Percentiles rank a stretch among this genome's conserved stretches.
These are phyloP conservation scores for Phyllosticta capitalensis DNA, from an alignment of 2,329 filamentous ascomycete genomes.

Conservation along the genomic window DNA sequence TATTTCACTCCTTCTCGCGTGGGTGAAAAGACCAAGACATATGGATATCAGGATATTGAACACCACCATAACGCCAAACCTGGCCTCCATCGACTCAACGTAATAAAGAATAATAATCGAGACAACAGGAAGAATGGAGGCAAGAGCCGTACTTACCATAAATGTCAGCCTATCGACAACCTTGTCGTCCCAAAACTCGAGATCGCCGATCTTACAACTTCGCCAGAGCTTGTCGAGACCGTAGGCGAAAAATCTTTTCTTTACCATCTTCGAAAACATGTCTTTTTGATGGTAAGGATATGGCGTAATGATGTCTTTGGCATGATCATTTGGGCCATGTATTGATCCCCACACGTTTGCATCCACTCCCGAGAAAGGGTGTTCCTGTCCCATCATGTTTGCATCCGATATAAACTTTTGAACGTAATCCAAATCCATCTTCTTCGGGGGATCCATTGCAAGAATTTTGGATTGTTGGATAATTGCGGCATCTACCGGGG, in stretches of 20 bases:
- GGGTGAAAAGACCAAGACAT: background rate
- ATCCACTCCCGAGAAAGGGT: background rate
- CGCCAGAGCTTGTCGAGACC: no score
- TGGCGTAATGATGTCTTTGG: background rate
- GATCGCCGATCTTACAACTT: no score
- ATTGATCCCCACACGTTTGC: background rate
- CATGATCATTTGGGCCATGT: background rate
- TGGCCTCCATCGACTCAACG: background rate
- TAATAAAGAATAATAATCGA: background rate
- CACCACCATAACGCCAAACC: background rate
- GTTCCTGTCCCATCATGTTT: background rate
- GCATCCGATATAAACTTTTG: constrained; percentile 11
- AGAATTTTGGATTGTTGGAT: constrained; percentile 12
- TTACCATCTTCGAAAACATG: no score
- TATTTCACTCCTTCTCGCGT: background rate
- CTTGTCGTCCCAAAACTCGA: no score
- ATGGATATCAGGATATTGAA: background rate
- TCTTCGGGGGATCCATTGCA: constrained; percentile 4
- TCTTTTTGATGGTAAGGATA: no score
- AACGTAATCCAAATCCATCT: constrained; percentile 11
- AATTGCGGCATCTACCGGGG: constrained; percentile 2
- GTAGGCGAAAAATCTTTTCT: no score
- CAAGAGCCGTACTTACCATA: background rate
- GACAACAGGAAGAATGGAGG: background rate
- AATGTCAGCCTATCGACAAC: background rate